Evolutionary conservation across 495 filamentous ascomycete genomes (phyloP).

Genomic region (Neurospora sp.): DNA sequence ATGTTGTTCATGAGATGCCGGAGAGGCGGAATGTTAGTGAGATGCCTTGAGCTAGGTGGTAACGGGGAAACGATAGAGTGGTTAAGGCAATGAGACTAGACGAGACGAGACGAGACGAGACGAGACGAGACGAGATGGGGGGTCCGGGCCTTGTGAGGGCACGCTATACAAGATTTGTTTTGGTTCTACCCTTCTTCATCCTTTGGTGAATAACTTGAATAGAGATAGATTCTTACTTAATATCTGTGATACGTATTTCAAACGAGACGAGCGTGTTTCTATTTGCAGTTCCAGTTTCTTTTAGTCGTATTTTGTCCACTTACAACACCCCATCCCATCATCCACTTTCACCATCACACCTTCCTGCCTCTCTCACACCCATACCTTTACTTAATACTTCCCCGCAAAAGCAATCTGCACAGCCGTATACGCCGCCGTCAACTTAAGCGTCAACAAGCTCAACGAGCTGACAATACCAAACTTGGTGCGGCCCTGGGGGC

Average conservation of each 20-base stretch:
- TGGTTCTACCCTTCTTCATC: background rate
- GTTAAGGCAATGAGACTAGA: background rate
- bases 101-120: background rate
- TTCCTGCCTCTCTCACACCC: background rate
- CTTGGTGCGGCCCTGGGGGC: slow-evolving; percentile 23
- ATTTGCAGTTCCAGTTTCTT: too few relatives aligned
- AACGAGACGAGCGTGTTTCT: background rate
- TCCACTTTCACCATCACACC: too few relatives aligned
- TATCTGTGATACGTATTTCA: background rate
- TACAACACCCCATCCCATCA: too few relatives aligned
- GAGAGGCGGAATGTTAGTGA: background rate
- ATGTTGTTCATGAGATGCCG: background rate
- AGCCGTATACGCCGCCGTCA: slow-evolving; percentile 24
- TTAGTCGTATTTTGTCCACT: too few relatives aligned
- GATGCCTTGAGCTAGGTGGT: background rate
- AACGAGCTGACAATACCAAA: slow-evolving; percentile 13
- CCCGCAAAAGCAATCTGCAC: slow-evolving; percentile 16
- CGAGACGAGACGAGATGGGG: too few relatives aligned
- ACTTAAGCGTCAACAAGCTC: slow-evolving; percentile 17
- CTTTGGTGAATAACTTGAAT: background rate
- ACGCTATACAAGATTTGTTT: background rate
- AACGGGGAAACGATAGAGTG: background rate
- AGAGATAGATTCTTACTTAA: background rate
- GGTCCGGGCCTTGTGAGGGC: background rate
- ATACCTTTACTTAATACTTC: slow-evolving; percentile 7